Percentiles rank a stretch among this genome's conserved stretches.
Conservation (phyloP, 306 rosid species). For the Clitoria ternatea region DNA sequence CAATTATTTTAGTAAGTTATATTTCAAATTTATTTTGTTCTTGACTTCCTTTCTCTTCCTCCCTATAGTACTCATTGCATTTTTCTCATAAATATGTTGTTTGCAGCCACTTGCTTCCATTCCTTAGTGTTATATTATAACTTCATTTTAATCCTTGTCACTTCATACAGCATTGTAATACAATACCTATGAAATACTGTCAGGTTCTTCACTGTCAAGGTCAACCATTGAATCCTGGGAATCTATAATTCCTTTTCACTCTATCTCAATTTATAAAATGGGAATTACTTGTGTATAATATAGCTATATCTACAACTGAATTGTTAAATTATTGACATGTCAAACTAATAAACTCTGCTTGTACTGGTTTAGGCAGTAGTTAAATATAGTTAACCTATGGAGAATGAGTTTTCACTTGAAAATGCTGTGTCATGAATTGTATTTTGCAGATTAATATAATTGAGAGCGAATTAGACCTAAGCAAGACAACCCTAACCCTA, state of each 20-base stretch:
- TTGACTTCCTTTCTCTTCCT: not conserved
- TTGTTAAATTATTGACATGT: not conserved
- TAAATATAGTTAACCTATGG: constrained; percentile 1
- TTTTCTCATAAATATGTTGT: constrained; percentile 9
- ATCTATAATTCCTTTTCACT: constrained; percentile 5
- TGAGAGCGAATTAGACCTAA: not conserved
- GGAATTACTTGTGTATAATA: no score
- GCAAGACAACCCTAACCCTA: no score
- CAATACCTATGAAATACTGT: not conserved
- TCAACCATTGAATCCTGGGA: constrained; percentile 4
- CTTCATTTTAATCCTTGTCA: not conserved
- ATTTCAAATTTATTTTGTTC: not conserved
- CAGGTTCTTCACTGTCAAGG: constrained; percentile 17
- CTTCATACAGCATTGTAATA: not conserved
- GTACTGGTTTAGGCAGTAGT: constrained; percentile 4
- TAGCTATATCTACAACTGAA: not conserved
- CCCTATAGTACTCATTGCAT: not conserved
- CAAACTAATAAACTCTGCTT: not conserved
- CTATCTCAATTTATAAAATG: not conserved
- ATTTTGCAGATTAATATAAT: not conserved
- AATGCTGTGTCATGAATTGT: not conserved
- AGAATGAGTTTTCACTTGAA: not conserved
- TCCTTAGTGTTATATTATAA: not conserved
- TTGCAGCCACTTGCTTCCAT: constrained; percentile 12
- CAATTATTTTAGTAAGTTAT: not conserved